phyloP scores from a whole-genome alignment of 306 rosid species.

The Lagenaria siceraria region DNA sequence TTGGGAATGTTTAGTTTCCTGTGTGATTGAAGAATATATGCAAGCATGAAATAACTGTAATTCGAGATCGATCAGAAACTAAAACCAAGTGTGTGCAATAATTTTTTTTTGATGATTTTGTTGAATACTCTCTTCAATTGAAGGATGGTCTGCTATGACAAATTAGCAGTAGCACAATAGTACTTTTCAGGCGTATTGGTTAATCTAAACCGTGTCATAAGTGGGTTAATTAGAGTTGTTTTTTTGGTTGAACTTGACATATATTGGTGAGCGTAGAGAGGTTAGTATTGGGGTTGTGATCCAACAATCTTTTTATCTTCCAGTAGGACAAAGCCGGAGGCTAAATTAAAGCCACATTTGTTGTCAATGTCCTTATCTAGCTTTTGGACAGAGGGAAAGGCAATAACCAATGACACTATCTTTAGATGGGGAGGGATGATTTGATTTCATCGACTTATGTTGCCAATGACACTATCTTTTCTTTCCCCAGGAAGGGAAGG shows the following conservation, averaged over 20 bases:
- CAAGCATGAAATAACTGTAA: neutral
- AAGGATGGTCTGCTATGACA: neutral
- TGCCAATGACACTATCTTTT: neutral
- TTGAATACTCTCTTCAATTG: neutral
- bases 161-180: neutral
- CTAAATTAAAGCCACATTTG: neutral
- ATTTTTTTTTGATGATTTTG: neutral
- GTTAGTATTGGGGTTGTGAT: neutral
- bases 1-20: neutral
- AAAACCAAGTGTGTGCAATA: neutral
- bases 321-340: neutral
- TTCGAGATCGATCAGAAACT: neutral
- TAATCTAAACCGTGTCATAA: neutral
- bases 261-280: neutral
- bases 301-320: neutral
- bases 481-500: neutral
- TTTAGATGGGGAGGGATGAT: neutral
- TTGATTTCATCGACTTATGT: neutral
- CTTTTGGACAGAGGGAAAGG: neutral
- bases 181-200: neutral
- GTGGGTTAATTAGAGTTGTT: neutral
- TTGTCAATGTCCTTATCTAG: neutral
- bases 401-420: neutral
- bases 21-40: neutral
- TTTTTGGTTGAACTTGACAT: neutral